A percentile compares a stretch with the other conserved stretches of the same genome.
Evolutionary conservation across 345 rosid species (phyloP).

Genomic region (Limnanthes douglasii): DNA sequence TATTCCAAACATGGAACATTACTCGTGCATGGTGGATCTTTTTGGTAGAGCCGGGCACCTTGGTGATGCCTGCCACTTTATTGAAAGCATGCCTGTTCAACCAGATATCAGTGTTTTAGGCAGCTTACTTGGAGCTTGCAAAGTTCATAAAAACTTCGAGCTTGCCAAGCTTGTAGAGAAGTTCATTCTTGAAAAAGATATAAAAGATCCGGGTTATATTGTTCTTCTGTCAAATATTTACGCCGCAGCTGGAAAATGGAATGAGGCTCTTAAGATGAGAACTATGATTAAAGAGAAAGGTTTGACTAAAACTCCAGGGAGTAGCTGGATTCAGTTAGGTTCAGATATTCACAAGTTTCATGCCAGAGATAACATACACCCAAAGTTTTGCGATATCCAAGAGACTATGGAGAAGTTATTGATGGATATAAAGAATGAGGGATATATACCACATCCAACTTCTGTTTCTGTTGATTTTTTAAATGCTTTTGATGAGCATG

Average conservation of each 20-base stretch:
- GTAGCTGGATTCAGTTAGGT: constrained; percentile 41
- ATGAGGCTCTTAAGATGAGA: constrained; percentile 24
- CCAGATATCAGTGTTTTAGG: constrained; percentile 27
- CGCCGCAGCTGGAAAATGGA: constrained; percentile 27
- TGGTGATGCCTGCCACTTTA: constrained; percentile 18
- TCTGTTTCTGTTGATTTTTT: no score
- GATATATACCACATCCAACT: constrained; percentile 9
- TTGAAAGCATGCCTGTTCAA: constrained; percentile 25
- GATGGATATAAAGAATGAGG: constrained; percentile 15
- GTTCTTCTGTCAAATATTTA: constrained; percentile 30
- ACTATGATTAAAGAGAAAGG: constrained; percentile 20
- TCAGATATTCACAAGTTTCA: constrained; percentile 12
- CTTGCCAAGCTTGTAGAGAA: constrained; percentile 15
- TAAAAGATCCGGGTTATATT: constrained; percentile 20
- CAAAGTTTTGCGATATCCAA: constrained; percentile 8
- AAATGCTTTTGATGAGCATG: no score
- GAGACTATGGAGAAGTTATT: constrained; percentile 10
- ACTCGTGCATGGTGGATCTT: constrained; percentile 45
- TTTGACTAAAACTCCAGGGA: constrained; percentile 25
- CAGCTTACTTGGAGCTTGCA: constrained; percentile 41
- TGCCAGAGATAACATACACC: constrained; percentile 13
- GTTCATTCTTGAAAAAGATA: constrained; percentile 7
- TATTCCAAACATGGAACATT: constrained; percentile 26
- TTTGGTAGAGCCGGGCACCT: constrained; percentile 31
- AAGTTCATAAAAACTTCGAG: constrained; percentile 23